These are phyloP conservation scores for Rhodomyrtus psidioides DNA, from an alignment of 441 rosid genomes.

Conservation along the genomic window DNA sequence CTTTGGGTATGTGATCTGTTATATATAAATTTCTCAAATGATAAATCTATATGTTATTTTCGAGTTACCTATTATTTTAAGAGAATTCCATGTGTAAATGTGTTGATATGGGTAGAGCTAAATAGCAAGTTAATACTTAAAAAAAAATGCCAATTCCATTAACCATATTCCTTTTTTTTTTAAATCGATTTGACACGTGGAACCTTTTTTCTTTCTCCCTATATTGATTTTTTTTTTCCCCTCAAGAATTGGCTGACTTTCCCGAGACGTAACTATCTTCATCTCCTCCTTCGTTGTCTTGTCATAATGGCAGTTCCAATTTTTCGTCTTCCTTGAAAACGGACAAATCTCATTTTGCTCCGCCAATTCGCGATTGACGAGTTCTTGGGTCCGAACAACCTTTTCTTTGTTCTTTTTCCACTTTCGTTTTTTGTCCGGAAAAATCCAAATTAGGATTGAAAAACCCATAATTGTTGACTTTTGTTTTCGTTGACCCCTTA, in stretches of 20 bases:
- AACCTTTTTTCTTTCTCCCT: background rate
- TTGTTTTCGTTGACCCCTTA: background rate
- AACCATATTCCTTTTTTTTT: background rate
- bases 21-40: background rate
- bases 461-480: background rate
- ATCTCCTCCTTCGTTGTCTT: background rate
- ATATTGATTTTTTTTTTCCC: background rate
- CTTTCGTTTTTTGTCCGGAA: background rate
- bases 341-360: background rate
- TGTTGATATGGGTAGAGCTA: background rate
- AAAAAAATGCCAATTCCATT: background rate
- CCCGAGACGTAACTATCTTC: background rate
- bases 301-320: background rate
- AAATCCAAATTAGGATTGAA: background rate
- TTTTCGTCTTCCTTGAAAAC: background rate
- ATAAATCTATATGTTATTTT: background rate
- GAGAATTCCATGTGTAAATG: background rate
- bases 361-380: background rate
- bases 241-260: background rate
- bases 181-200: background rate
- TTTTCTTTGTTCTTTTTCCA: background rate
- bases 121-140: background rate
- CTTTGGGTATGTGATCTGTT: background rate
- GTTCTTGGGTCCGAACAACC: background rate
- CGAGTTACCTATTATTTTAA: background rate